Conservation (phyloP, 2,329 filamentous ascomycete genomes). For the Cercospora sojina region DNA sequence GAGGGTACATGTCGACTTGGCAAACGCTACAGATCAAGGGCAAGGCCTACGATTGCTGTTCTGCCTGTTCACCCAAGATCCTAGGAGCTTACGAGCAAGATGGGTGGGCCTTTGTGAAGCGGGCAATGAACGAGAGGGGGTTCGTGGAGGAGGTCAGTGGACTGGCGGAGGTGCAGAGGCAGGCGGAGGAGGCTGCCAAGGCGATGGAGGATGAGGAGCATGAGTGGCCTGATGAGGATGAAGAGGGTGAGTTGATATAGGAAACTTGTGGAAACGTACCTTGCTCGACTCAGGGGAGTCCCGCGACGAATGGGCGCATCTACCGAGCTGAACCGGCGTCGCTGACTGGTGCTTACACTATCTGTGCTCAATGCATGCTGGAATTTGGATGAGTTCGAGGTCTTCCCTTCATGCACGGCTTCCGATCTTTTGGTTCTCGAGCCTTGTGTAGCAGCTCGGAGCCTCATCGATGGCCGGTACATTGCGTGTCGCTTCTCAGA, state of each 20-base stretch:
- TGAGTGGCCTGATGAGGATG: slow-evolving; percentile 52
- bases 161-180: slow-evolving; percentile 63
- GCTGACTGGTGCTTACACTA: not conserved
- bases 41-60: slow-evolving; percentile 75
- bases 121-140: slow-evolving; percentile 70
- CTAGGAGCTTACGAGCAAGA: slow-evolving; percentile 64
- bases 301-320: not conserved
- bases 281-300: not conserved
- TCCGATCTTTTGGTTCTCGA: not conserved
- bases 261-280: too few relatives aligned
- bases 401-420: not conserved
- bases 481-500: not conserved
- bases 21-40: slow-evolving; percentile 72
- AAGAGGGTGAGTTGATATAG: slow-evolving; percentile 50
- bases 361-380: not conserved
- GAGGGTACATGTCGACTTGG: slow-evolving; percentile 73
- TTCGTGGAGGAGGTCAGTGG: slow-evolving; percentile 77
- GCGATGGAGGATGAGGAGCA: slow-evolving; percentile 64
- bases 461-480: not conserved
- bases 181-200: slow-evolving; percentile 47
- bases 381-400: not conserved
- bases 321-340: not conserved
- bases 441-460: not conserved
- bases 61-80: slow-evolving; percentile 72
- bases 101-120: slow-evolving; percentile 75